Evolutionary conservation across 805 yeast genomes (phyloP), one percentile per base, ranked within the genome.

Genomic region (Lachancea sp.): DNA sequence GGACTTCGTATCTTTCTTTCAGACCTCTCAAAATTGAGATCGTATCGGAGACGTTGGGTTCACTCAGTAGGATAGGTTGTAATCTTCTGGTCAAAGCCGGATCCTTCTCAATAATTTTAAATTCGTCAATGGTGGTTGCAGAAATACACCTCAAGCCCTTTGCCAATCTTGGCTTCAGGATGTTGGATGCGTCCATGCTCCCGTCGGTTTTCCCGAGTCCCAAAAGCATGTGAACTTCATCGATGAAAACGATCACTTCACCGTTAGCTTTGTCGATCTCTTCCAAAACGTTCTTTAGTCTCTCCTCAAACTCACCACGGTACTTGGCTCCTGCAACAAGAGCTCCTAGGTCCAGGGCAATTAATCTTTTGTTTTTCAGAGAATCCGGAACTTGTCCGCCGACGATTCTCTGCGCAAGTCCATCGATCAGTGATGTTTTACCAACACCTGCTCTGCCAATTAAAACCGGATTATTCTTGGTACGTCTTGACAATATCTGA

Each of bases 401-500:
- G 7, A 86, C 78, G 36, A 92, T 89, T 54, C 97, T 70, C 63
- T 92, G 97, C 0, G 97, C 97, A 29, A 92, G 69, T 0, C 97
- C 98, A 58, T 92, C 98, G 77, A 92, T 83, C 43, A 92, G 78
- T 5, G 97, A 94, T 0, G 97, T 92, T 62, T 90, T 90, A 67
- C 98, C 98, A 0, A 96, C 94, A 65, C 98, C 98, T 1, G 98
- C 98, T 50, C 84, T 78, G 47, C 98, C 98, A 30, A 92, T 88
- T 40, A 90, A 63, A 1, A 92, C 95, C 0, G 98, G 98, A 56
- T 90, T 90, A 61, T 92, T 92, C 63, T 90, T 90, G 1, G 97
- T 88, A 60, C 97, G 72, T 51, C 98, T 70, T 1, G 96, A 86
- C 33, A 90, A 66, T 35, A 90, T 89, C 60, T 90, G 97, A 42